Conservation (phyloP, 1,284 basidiomycete genomes). For the Moniliophthora roreri region DNA sequence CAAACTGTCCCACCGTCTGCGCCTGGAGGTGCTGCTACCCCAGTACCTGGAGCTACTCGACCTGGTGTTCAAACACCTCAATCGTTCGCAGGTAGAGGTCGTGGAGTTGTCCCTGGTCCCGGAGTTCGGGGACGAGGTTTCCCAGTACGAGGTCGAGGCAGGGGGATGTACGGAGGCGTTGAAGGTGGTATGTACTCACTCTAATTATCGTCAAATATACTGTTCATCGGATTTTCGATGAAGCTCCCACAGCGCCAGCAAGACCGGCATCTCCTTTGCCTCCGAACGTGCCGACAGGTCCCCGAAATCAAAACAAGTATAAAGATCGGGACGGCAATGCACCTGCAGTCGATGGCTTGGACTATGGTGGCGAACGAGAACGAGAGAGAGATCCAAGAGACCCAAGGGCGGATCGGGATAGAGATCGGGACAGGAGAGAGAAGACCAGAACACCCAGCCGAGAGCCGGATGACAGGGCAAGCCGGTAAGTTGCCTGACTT, state of each 20-base stretch:
- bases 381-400: slow-evolving; percentile 3
- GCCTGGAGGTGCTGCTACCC: slow-evolving; percentile 34
- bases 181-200: slow-evolving; percentile 37
- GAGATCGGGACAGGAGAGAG: slow-evolving; percentile 40
- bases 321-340: slow-evolving; percentile 82
- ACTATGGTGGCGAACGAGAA: slow-evolving; percentile 60
- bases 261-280: slow-evolving; percentile 79
- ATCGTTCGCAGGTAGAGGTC: slow-evolving; percentile 36
- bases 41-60: slow-evolving; percentile 22
- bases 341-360: slow-evolving; percentile 79
- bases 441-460: slow-evolving; percentile 50
- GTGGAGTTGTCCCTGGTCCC: slow-evolving; percentile 18
- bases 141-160: slow-evolving; percentile 43
- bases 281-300: slow-evolving; percentile 81
- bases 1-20: background rate
- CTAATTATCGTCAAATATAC: background rate
- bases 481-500: slow-evolving; percentile 43
- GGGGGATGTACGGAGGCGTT: slow-evolving; percentile 34
- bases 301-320: slow-evolving; percentile 83
- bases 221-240: slow-evolving; percentile 15
- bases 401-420: slow-evolving; percentile 23
- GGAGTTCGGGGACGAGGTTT: slow-evolving; percentile 40
- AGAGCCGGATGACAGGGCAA: slow-evolving; percentile 55
- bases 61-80: slow-evolving; percentile 38
- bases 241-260: slow-evolving; percentile 51